Evolutionary conservation across 257 asterid species (phyloP).

Genomic region (Lavandula angustifolia): DNA sequence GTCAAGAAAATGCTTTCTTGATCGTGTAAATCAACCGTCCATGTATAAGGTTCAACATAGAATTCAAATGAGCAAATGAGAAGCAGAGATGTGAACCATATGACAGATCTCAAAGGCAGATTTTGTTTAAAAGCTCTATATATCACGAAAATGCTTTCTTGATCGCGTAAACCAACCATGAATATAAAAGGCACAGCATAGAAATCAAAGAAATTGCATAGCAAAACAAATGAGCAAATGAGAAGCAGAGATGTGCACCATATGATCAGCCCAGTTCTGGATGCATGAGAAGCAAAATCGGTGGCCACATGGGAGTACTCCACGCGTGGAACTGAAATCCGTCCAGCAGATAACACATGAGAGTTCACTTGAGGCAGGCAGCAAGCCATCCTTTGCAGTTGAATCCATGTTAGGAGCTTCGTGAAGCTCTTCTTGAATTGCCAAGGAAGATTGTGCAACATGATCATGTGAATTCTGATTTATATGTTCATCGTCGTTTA

Average conservation of each 20-base stretch:
- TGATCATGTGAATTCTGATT: constrained; percentile 27
- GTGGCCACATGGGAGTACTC: constrained; percentile 90
- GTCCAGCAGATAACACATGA: constrained; percentile 96
- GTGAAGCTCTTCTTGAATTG: constrained; percentile 30
- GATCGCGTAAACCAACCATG: too few species aligned
- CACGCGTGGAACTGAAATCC: constrained; percentile 77
- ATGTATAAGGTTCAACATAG: not conserved
- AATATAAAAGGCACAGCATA: not conserved
- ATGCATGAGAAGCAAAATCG: constrained; percentile 91
- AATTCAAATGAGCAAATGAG: too few species aligned
- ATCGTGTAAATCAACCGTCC: not conserved
- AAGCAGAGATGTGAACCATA: constrained; percentile 47
- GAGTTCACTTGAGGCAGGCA: constrained; percentile 45
- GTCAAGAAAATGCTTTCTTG: not conserved
- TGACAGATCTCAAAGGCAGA: too few species aligned
- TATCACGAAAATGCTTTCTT: too few species aligned
- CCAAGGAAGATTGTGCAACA: constrained; percentile 32
- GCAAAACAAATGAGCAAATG: constrained; percentile 1
- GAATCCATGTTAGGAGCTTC: constrained; percentile 37
- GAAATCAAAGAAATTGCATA: not conserved
- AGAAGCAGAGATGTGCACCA: constrained; percentile 44
- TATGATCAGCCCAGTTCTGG: constrained; percentile 71
- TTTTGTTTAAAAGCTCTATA: too few species aligned
- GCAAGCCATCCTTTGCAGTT: constrained; percentile 31
- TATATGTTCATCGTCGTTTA: constrained; percentile 24